A percentile compares a stretch with the other conserved stretches of the same genome.
These are phyloP conservation scores for Penicillium antarcticum DNA, from an alignment of 495 filamentous ascomycete species.

Conservation along the genomic window DNA sequence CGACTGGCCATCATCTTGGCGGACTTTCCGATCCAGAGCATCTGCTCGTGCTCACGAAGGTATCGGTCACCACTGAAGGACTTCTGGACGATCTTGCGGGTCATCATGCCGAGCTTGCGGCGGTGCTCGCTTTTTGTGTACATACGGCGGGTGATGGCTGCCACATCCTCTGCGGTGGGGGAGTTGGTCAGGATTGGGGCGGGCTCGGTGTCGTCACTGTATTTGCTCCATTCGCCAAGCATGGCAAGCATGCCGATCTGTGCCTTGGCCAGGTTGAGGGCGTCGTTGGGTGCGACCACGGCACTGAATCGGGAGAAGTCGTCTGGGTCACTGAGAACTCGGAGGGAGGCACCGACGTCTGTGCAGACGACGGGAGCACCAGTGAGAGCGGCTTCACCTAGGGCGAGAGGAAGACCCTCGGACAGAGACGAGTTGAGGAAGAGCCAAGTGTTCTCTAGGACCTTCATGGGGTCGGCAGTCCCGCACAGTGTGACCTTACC, in stretches of 20 bases:
- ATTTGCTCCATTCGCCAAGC: constrained; percentile 56
- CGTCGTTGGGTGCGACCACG: constrained; percentile 62
- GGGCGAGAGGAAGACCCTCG: constrained; percentile 62
- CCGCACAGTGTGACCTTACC: constrained; percentile 52
- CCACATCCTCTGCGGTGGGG: constrained; percentile 51
- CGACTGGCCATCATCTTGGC: constrained; percentile 37
- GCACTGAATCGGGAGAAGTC: constrained; percentile 57
- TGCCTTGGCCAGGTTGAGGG: constrained; percentile 54
- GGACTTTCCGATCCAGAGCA: constrained; percentile 62
- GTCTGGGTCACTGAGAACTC: constrained; percentile 60
- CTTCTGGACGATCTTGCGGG: constrained; percentile 56
- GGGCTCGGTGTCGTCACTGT: constrained; percentile 44
- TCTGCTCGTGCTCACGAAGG: constrained; percentile 66
- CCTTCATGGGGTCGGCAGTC: constrained; percentile 54
- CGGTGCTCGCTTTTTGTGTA: constrained; percentile 58
- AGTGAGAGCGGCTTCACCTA: constrained; percentile 62
- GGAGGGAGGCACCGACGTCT: constrained; percentile 60
- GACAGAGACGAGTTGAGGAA: constrained; percentile 68
- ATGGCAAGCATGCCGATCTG: constrained; percentile 61
- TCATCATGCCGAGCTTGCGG: constrained; percentile 58
- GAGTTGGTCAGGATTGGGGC: constrained; percentile 46
- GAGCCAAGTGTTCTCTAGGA: constrained; percentile 60
- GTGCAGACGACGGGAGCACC: constrained; percentile 64
- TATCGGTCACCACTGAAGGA: constrained; percentile 61
- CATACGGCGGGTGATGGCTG: constrained; percentile 55